Conservation (phyloP, 2,329 filamentous ascomycete species). For the Trichoderma gracile region DNA sequence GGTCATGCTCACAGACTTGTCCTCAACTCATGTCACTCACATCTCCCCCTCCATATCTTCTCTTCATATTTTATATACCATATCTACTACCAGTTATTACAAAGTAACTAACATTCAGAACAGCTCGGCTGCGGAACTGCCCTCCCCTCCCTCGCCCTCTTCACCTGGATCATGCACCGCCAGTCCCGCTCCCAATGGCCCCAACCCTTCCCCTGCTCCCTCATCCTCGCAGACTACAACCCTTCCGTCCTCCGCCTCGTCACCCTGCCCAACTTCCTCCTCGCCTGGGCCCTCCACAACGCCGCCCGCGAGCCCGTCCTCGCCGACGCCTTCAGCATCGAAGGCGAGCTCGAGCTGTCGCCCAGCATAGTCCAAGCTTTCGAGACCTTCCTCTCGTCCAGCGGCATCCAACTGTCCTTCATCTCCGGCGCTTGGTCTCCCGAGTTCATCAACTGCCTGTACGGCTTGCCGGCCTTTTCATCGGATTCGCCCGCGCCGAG, state of each 20-base stretch:
- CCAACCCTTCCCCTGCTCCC: slow-evolving; percentile 48
- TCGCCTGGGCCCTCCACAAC: slow-evolving; percentile 63
- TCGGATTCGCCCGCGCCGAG: slow-evolving; percentile 21
- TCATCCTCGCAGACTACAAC: slow-evolving; percentile 79
- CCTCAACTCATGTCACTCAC: slow-evolving; percentile 32
- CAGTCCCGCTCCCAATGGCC: slow-evolving; percentile 25
- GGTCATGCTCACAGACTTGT: background rate
- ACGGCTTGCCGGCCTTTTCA: slow-evolving; percentile 33
- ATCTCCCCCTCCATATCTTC: background rate
- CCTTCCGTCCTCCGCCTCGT: slow-evolving; percentile 74
- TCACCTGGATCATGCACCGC: slow-evolving; percentile 57
- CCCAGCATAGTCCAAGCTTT: slow-evolving; percentile 61
- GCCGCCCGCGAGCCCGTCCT: slow-evolving; percentile 40
- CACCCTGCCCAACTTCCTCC: slow-evolving; percentile 74
- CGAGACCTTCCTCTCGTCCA: slow-evolving; percentile 49
- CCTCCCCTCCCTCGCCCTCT: slow-evolving; percentile 69
- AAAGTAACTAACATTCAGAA: slow-evolving; percentile 10
- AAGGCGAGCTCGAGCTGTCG: slow-evolving; percentile 65
- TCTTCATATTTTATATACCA: too few species aligned
- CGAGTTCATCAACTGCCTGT: slow-evolving; percentile 62
- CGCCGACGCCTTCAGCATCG: slow-evolving; percentile 49
- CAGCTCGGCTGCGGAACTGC: slow-evolving; percentile 79
- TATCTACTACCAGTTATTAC: background rate
- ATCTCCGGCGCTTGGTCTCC: slow-evolving; percentile 75
- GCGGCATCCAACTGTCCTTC: slow-evolving; percentile 61